Evolutionary conservation across 179 eudicot genomes (phyloP).

Genomic region (Heliamphora ciliata): DNA sequence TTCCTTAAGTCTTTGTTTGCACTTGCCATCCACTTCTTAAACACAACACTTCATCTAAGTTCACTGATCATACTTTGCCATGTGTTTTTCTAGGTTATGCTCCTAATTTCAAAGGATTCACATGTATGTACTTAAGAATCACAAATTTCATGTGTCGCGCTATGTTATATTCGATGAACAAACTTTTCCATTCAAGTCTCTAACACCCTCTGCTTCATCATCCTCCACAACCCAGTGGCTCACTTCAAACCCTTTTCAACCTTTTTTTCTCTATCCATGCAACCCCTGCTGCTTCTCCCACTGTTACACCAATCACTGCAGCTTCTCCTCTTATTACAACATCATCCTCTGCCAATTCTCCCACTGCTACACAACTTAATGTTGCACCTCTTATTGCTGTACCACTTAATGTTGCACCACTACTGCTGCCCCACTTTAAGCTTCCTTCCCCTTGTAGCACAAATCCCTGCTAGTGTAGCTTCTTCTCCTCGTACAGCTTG

Average conservation of each 20-base stretch:
- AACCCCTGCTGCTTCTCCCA: background rate
- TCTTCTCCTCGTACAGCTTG: too few species aligned
- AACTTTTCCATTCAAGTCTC: background rate
- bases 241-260: background rate
- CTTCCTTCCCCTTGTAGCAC: too few species aligned
- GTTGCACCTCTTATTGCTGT: background rate
- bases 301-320: background rate
- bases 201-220: background rate
- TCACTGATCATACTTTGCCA: background rate
- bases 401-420: background rate
- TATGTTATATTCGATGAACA: background rate
- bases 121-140: background rate
- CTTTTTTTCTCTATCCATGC: background rate
- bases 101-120: background rate
- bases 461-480: too few species aligned
- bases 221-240: background rate
- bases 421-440: background rate
- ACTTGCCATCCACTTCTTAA: background rate
- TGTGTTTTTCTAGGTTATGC: background rate
- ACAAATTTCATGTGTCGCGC: background rate
- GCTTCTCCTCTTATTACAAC: background rate
- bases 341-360: background rate
- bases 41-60: background rate
- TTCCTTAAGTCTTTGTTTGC: background rate
- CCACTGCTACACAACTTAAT: background rate